Evolutionary conservation across 2,329 filamentous ascomycete species (phyloP).

Genomic region (Phialophora verrucosa): DNA sequence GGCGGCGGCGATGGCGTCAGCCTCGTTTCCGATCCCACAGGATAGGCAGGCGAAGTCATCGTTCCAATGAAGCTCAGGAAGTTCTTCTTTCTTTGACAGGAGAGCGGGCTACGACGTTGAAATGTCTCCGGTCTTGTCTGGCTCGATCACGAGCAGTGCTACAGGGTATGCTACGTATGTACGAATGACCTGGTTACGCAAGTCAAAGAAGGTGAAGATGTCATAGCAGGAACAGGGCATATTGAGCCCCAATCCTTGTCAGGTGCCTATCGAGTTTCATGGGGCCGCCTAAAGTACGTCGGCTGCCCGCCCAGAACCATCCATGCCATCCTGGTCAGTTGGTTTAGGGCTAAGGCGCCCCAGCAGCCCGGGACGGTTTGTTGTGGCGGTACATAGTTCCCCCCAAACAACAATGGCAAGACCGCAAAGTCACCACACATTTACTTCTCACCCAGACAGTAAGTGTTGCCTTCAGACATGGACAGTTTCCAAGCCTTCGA

Average conservation of each 20-base stretch:
- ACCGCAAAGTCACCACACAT: not conserved
- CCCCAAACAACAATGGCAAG: not conserved
- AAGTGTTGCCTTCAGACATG: conserved; percentile 3
- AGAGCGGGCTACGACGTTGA: not conserved
- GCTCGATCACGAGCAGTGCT: not conserved
- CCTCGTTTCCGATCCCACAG: too few species aligned
- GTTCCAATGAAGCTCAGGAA: not conserved
- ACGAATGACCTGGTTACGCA: not conserved
- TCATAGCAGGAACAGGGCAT: not conserved
- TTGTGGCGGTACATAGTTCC: not conserved
- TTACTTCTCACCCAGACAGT: not conserved
- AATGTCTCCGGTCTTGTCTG: not conserved
- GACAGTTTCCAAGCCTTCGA: conserved; percentile 21
- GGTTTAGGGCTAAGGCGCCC: not conserved
- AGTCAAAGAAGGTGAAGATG: not conserved
- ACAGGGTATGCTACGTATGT: too few species aligned
- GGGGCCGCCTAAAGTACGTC: not conserved
- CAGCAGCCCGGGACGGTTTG: not conserved
- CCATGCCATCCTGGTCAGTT: not conserved
- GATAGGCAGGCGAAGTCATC: not conserved
- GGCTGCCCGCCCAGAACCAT: not conserved
- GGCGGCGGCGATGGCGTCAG: too few species aligned
- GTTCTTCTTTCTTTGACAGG: not conserved
- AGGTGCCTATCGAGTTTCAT: conserved; percentile 2
- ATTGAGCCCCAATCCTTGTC: conserved; percentile 1